A percentile compares a stretch with the other conserved stretches of the same genome.
These are phyloP conservation scores for Afroboletus lepidellus DNA, from an alignment of 1,284 basidiomycete genomes.

Conservation along the genomic window DNA sequence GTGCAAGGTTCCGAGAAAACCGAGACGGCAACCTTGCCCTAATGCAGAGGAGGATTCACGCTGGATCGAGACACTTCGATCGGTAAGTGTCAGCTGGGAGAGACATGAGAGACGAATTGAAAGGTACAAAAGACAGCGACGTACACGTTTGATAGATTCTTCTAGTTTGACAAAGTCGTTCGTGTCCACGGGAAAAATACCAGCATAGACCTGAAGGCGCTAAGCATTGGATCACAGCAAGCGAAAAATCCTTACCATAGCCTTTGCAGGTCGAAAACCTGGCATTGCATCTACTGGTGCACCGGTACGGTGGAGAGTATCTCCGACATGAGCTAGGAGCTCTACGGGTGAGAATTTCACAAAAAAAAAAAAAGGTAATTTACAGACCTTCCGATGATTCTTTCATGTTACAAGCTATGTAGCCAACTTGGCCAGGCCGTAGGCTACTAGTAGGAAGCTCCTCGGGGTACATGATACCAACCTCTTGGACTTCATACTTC, in stretches of 20 bases:
- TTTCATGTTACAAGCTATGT: slow-evolving; percentile 95
- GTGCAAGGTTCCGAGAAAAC: slow-evolving; percentile 94
- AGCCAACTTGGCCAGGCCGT: slow-evolving; percentile 89
- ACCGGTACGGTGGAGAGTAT: slow-evolving; percentile 85
- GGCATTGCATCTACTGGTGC: slow-evolving; percentile 80
- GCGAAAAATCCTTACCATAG: slow-evolving; percentile 65
- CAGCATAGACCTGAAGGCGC: slow-evolving; percentile 79
- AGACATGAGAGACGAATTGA: slow-evolving; percentile 9
- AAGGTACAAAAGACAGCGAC: slow-evolving; percentile 22
- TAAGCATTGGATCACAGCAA: slow-evolving; percentile 2
- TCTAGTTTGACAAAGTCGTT: slow-evolving; percentile 92
- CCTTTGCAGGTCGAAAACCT: slow-evolving; percentile 91
- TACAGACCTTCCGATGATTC: slow-evolving; percentile 87
- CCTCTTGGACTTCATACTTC: slow-evolving; percentile 88
- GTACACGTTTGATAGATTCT: slow-evolving; percentile 89
- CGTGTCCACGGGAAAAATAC: slow-evolving; percentile 91
- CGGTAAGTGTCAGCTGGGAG: slow-evolving; percentile 76
- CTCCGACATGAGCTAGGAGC: slow-evolving; percentile 80
- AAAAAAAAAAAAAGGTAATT: neutral
- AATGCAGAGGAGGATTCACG: slow-evolving; percentile 92
- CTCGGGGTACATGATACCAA: slow-evolving; percentile 93
- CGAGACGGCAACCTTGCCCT: slow-evolving; percentile 93
- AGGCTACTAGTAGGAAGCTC: slow-evolving; percentile 72
- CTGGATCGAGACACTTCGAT: slow-evolving; percentile 89
- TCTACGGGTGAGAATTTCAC: slow-evolving; percentile 12